These are phyloP conservation scores for Aquanectria penicillioides DNA, from an alignment of 2,329 filamentous ascomycete genomes.

Conservation along the genomic window DNA sequence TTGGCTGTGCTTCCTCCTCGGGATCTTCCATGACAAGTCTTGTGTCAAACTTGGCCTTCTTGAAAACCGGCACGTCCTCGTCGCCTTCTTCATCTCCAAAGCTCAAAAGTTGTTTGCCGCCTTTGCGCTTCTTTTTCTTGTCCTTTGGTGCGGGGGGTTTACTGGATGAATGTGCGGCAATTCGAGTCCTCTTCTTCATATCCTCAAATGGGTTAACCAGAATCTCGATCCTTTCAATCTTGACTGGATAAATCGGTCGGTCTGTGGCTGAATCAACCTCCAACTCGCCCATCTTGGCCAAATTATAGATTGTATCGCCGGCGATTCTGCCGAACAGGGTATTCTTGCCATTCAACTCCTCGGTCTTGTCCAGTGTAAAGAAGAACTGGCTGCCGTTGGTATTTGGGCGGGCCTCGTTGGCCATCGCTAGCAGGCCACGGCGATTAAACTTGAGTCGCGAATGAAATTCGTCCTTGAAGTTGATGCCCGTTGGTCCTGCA, in stretches of 20 bases:
- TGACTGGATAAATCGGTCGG: constrained; percentile 85
- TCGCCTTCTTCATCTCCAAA: constrained; percentile 77
- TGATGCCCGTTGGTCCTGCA: constrained; percentile 66
- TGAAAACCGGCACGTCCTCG: constrained; percentile 65
- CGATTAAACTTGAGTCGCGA: constrained; percentile 92
- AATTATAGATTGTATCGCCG: constrained; percentile 94
- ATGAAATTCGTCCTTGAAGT: constrained; percentile 88
- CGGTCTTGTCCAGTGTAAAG: constrained; percentile 85
- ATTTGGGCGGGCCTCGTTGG: constrained; percentile 80
- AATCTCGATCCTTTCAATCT: constrained; percentile 78
- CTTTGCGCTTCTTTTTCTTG: constrained; percentile 77
- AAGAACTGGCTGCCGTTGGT: constrained; percentile 98
- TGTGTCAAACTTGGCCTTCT: constrained; percentile 83
- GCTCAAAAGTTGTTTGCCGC: constrained; percentile 79
- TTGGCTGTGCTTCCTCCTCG: constrained; percentile 42
- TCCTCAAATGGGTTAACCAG: constrained; percentile 84
- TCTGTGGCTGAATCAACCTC: constrained; percentile 84
- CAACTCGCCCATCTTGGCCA: constrained; percentile 91
- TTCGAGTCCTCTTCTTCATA: constrained; percentile 75
- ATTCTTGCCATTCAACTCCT: constrained; percentile 89
- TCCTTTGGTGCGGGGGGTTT: constrained; percentile 57
- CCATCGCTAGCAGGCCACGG: constrained; percentile 93
- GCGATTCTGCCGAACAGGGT: constrained; percentile 93
- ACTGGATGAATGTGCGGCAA: constrained; percentile 58
- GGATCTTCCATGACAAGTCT: constrained; percentile 73